Percentiles rank a stretch among this genome's conserved stretches.
Evolutionary conservation across 371 early-diverging fungal species (phyloP).

Genomic region (Globomyces sp.): DNA sequence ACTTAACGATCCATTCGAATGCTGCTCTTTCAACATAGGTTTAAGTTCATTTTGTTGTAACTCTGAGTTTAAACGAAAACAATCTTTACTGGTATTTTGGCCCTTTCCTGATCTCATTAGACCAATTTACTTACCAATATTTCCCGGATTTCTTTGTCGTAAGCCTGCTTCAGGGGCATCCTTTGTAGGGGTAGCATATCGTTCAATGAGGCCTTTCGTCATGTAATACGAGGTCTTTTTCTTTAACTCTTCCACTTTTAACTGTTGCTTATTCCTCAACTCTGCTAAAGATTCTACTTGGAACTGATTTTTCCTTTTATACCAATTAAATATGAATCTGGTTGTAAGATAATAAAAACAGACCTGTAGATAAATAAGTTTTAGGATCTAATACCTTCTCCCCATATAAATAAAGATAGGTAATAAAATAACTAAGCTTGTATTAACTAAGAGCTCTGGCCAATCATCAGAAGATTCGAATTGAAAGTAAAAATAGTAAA

Average conservation of each 20-base stretch:
- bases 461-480: too few species aligned
- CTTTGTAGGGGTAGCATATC: constrained; percentile 65
- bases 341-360: constrained; percentile 51
- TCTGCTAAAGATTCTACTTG: constrained; percentile 31
- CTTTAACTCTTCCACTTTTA: constrained; percentile 84
- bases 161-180: background rate
- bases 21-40: background rate
- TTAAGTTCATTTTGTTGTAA: background rate
- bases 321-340: constrained; percentile 41
- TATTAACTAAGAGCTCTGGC: too few species aligned
- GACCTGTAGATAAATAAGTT: constrained; percentile 50
- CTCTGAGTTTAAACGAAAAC: background rate
- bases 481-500: too few species aligned
- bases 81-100: background rate
- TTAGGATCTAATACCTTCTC: too few species aligned
- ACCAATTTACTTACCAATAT: background rate
- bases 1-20: too few species aligned
- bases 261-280: constrained; percentile 59
- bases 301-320: background rate
- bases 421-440: too few species aligned
- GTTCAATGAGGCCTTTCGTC: constrained; percentile 87
- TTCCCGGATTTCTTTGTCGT: too few species aligned
- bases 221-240: constrained; percentile 83
- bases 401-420: too few species aligned
- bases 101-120: background rate